A percentile compares a stretch with the other conserved stretches of the same genome.
Evolutionary conservation across 768 basidiomycete species (phyloP).

Genomic region (Piloderma croceum): DNA sequence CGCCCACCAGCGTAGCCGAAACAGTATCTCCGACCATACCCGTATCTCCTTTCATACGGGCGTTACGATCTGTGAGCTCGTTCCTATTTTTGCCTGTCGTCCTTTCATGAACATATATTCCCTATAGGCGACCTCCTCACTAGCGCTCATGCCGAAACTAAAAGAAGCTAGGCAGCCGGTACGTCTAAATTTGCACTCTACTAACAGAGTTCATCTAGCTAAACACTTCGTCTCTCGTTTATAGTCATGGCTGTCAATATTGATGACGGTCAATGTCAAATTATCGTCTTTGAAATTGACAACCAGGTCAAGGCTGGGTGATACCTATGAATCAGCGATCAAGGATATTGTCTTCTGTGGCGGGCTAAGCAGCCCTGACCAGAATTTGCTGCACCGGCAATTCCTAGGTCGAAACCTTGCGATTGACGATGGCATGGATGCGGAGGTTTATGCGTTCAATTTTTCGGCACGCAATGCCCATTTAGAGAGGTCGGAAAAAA

Average conservation of each 20-base stretch:
- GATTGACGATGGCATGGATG: slow-evolving; percentile 32
- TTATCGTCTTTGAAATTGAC: slow-evolving; percentile 45
- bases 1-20: slow-evolving; percentile 10
- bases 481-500: slow-evolving; percentile 38
- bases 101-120: no score
- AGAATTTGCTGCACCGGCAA: slow-evolving; percentile 40
- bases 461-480: slow-evolving; percentile 38
- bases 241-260: slow-evolving; percentile 42
- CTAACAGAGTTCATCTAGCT: neutral
- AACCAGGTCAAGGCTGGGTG: slow-evolving; percentile 26
- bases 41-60: slow-evolving; percentile 11
- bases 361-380: slow-evolving; percentile 42
- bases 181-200: no score
- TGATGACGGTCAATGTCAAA: slow-evolving; percentile 39
- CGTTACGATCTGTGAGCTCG: slow-evolving; percentile 8
- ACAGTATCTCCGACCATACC: slow-evolving; percentile 9
- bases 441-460: slow-evolving; percentile 44
- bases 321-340: slow-evolving; percentile 40
- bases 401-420: slow-evolving; percentile 44
- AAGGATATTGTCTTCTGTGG: slow-evolving; percentile 36
- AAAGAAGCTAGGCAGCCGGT: no score
- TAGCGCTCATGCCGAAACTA: no score
- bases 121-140: no score
- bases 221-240: neutral
- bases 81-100: slow-evolving; percentile 9